Conservation (phyloP, 1,139 yeast genomes). For the Suzukiozyma palmioleophila region DNA sequence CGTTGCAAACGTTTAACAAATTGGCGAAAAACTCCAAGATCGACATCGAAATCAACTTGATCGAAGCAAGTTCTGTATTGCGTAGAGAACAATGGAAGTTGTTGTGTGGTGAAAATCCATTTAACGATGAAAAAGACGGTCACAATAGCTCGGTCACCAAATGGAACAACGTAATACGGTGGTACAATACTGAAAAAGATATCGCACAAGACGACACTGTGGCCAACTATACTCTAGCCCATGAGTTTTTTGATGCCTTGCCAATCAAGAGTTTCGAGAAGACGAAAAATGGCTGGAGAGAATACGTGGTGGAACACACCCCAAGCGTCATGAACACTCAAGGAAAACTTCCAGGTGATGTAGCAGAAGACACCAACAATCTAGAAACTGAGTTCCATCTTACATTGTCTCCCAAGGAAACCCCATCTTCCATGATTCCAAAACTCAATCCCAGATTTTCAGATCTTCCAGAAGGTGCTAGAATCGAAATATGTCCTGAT, state of each 20-base stretch:
- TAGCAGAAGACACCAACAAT: slow-evolving; percentile 10
- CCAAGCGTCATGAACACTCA: slow-evolving; percentile 40
- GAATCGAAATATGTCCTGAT: slow-evolving; percentile 75
- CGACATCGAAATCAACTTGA: slow-evolving; percentile 46
- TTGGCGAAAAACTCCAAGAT: slow-evolving; percentile 24
- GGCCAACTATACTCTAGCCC: slow-evolving; percentile 71
- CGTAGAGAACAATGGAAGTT: slow-evolving; percentile 51
- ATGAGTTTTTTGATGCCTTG: slow-evolving; percentile 84
- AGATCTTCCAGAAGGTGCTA: slow-evolving; percentile 51
- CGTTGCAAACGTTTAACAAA: slow-evolving; percentile 44
- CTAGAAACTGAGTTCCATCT: slow-evolving; percentile 51
- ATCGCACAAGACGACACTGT: slow-evolving; percentile 31
- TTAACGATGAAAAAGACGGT: slow-evolving; percentile 25
- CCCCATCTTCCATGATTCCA: slow-evolving; percentile 63
- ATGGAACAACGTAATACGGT: slow-evolving; percentile 53
- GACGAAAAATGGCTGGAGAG: slow-evolving; percentile 72
- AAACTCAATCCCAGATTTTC: slow-evolving; percentile 47
- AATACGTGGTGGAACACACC: slow-evolving; percentile 58
- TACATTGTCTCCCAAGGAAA: slow-evolving; percentile 55
- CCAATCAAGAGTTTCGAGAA: slow-evolving; percentile 71
- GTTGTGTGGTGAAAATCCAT: slow-evolving; percentile 36
- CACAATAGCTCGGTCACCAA: slow-evolving; percentile 39
- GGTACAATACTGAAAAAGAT: slow-evolving; percentile 72
- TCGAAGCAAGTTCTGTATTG: slow-evolving; percentile 72
- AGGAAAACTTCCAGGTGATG: slow-evolving; percentile 19